Base-by-base conservation (phyloP, 2,329 filamentous ascomycete genomes). In the Hypoxylon sp. region DNA sequence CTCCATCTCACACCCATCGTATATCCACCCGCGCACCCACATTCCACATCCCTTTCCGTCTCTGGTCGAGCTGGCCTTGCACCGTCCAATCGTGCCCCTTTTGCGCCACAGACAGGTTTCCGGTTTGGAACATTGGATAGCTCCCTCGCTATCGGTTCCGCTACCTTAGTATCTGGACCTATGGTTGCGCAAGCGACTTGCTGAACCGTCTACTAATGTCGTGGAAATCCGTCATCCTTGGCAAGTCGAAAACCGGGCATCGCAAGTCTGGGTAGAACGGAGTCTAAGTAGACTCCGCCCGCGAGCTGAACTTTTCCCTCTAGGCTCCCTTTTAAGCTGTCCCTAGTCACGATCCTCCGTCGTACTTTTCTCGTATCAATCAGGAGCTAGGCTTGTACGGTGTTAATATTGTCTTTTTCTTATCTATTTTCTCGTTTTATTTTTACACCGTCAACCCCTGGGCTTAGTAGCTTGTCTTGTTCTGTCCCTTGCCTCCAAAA, bases 211-310 rank as follows among this genome's bases (percentile, higher is more conserved):
- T 37, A 20, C 45, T 27, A 20, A 35, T n/a, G n/a, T n/a, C n/a
- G n/a, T n/a, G 41, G 50, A 35, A 47, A 53, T 5, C 29, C 48
- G 21, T 53, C 23, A 58, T 53, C 23, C 43, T 48, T 55, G 37
- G 33, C 43, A 20, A n/a, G 47, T 18, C 37, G 17, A 43, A 48
- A 47, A 45, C 26, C 41, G 41, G 48, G 26, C n/a, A 33, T 38
- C 40, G 37, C 35, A 45, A 48, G 45, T 52, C 48, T 50, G n/a
- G n/a, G n/a, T n/a, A n/a, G n/a, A n/a, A n/a, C n/a, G n/a, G n/a
- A n/a, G n/a, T n/a, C n/a, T n/a, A n/a, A 62, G 55, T 49, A 20
- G 48, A 58, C 59, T 62, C 59, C 55, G 54, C 50, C 43, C 43
- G 18, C 13, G 38, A 53, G 27, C 23, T 47, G 26, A 35, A 15